These are phyloP conservation scores for Turnera subulata DNA, from an alignment of 345 rosid species.

Conservation along the genomic window DNA sequence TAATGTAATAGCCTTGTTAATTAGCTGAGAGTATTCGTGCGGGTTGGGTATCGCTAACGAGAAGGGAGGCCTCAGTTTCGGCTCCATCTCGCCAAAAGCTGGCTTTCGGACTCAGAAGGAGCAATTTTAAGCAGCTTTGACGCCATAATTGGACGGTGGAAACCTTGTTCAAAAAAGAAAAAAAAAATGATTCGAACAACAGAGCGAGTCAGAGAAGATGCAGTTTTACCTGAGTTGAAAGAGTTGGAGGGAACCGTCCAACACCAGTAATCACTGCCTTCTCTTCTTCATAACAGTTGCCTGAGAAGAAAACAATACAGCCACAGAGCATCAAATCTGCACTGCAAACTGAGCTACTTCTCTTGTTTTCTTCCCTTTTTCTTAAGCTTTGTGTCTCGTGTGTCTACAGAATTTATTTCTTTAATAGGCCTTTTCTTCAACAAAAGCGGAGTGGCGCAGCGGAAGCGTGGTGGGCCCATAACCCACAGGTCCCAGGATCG, in stretches of 20 bases:
- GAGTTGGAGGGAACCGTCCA: no score
- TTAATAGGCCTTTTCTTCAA: no score
- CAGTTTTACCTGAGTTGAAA: no score
- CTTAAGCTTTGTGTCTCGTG: no score
- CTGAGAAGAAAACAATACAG: no score
- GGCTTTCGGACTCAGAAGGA: constrained; percentile 46
- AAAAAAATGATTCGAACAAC: not conserved
- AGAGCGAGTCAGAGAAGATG: no score
- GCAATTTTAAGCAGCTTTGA: constrained; percentile 38
- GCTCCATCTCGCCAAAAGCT: constrained; percentile 43
- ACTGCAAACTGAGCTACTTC: no score
- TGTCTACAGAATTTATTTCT: no score
- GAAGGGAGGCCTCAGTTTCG: constrained; percentile 61
- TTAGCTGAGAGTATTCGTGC: constrained; percentile 50
- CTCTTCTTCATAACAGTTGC: no score
- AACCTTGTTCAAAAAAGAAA: not conserved
- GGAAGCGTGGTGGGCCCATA: constrained; percentile 51
- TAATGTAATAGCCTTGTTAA: constrained; percentile 56
- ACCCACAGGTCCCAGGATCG: constrained; percentile 83
- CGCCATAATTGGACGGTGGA: constrained; percentile 23
- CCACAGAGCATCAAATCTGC: no score
- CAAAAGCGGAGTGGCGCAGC: constrained; percentile 35
- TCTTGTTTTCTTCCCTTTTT: no score
- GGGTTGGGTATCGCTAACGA: constrained; percentile 44
- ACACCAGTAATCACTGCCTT: no score